phyloP scores from a whole-genome alignment of 352 stramenopile genomes.

The Globisporangium carolinianum region DNA sequence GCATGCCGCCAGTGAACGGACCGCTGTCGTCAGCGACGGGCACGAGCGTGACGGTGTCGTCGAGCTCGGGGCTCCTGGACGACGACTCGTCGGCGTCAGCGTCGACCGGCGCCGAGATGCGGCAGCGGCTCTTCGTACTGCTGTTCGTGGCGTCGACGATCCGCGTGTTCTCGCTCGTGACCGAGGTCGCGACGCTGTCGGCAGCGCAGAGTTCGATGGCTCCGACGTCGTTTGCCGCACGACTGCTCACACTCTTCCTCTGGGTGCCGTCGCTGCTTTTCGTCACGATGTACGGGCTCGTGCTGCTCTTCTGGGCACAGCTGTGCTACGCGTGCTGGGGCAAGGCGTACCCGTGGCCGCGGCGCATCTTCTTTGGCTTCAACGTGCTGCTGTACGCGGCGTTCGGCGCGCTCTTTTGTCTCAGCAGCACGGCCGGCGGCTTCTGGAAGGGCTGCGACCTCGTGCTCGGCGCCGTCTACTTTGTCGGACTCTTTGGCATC shows the following conservation, averaged over 20 bases:
- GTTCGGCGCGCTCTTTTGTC: constrained; percentile 40
- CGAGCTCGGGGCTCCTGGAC: constrained; percentile 38
- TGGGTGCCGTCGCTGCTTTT: constrained; percentile 81
- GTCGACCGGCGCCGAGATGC: constrained; percentile 72
- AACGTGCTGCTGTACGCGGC: constrained; percentile 67
- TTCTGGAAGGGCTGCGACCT: constrained; percentile 70
- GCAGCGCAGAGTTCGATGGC: constrained; percentile 27
- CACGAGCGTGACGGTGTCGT: constrained; percentile 8
- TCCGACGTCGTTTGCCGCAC: constrained; percentile 31
- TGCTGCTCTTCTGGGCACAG: constrained; percentile 81
- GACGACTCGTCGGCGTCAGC: constrained; percentile 40
- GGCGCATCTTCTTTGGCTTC: constrained; percentile 67
- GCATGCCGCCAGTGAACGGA: constrained; percentile 16
- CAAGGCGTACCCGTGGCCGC: constrained; percentile 64
- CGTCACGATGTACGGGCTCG: constrained; percentile 76
- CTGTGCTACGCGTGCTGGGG: constrained; percentile 81
- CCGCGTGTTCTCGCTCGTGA: constrained; percentile 50
- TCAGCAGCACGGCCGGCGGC: constrained; percentile 33
- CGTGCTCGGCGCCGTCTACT: constrained; percentile 55
- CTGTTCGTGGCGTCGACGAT: constrained; percentile 63
- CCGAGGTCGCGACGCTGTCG: constrained; percentile 50
- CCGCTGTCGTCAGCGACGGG: not conserved
- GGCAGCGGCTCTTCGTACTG: constrained; percentile 65
- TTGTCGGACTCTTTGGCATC: constrained; percentile 53
- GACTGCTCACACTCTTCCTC: constrained; percentile 53